Conservation (phyloP, 176 grass and related monocot species). For the Triticum turgidum region DNA sequence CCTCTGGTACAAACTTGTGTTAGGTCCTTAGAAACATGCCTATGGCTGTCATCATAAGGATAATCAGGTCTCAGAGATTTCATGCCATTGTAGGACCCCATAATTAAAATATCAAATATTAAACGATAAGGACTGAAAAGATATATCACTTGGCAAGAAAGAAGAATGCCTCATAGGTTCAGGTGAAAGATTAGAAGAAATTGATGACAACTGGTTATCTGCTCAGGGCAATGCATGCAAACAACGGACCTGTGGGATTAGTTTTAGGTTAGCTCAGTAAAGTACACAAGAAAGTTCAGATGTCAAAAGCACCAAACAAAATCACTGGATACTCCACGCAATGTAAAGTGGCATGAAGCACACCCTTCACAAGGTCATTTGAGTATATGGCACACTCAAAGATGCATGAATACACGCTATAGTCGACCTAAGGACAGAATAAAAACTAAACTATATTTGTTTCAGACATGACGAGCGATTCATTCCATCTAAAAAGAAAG, state of each 20-base stretch:
- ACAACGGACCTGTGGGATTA: not conserved
- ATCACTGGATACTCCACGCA: not conserved
- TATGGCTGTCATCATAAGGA: slow-evolving; percentile 27
- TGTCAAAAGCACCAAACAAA: not conserved
- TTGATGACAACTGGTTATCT: not conserved
- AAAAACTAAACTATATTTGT: not conserved
- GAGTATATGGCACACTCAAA: not conserved
- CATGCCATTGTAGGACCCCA: slow-evolving; percentile 26
- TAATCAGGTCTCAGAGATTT: slow-evolving; percentile 37
- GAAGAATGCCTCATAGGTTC: not conserved
- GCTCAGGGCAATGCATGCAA: not conserved
- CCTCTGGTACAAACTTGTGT: not conserved
- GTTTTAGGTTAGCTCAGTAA: not conserved
- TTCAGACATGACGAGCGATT: not conserved
- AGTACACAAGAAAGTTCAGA: not conserved
- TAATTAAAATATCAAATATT: not conserved
- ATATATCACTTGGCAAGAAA: not conserved
- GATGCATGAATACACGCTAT: not conserved
- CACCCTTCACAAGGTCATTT: not conserved
- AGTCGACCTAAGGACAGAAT: not conserved
- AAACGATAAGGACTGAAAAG: not conserved
- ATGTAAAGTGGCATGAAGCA: not conserved
- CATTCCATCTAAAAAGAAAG: not conserved
- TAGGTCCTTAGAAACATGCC: slow-evolving; percentile 5
- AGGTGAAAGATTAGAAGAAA: not conserved